These are phyloP conservation scores for Ustilago loliicola DNA, from an alignment of 1,284 basidiomycete genomes.

Conservation along the genomic window DNA sequence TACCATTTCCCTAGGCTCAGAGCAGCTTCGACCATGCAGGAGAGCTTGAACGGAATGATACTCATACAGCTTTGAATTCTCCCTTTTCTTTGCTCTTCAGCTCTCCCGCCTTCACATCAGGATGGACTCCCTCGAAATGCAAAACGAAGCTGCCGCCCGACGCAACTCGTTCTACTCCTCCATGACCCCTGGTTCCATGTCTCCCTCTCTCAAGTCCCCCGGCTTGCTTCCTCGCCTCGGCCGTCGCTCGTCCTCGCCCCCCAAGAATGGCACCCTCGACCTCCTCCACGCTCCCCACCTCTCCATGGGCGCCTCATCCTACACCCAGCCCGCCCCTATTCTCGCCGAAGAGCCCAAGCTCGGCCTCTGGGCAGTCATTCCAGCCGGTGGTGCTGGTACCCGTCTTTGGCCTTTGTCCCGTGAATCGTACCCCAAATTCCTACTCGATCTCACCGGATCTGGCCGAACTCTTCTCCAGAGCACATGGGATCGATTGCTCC, in stretches of 20 bases:
- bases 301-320: slow-evolving; percentile 29
- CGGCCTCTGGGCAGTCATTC: slow-evolving; percentile 68
- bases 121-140: slow-evolving; percentile 57
- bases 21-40: not conserved
- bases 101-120: slow-evolving; percentile 56
- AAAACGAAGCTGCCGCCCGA: slow-evolving; percentile 36
- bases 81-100: slow-evolving; percentile 16
- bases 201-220: slow-evolving; percentile 50
- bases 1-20: not conserved
- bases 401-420: slow-evolving; percentile 68
- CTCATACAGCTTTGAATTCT: not conserved
- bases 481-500: slow-evolving; percentile 67
- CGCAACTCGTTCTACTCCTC: slow-evolving; percentile 45
- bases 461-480: slow-evolving; percentile 65
- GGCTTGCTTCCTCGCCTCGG: slow-evolving; percentile 30
- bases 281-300: slow-evolving; percentile 48
- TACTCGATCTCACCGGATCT: slow-evolving; percentile 66
- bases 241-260: slow-evolving; percentile 54
- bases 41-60: too few relatives aligned
- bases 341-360: slow-evolving; percentile 64
- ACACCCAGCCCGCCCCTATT: slow-evolving; percentile 54
- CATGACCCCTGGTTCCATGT: slow-evolving; percentile 36
- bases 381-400: slow-evolving; percentile 68
- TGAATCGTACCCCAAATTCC: slow-evolving; percentile 67
- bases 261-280: slow-evolving; percentile 37